Percentiles rank a stretch among this genome's conserved stretches.
Evolutionary conservation across 768 basidiomycete genomes (phyloP).

Genomic region (Amylocystis lapponica): DNA sequence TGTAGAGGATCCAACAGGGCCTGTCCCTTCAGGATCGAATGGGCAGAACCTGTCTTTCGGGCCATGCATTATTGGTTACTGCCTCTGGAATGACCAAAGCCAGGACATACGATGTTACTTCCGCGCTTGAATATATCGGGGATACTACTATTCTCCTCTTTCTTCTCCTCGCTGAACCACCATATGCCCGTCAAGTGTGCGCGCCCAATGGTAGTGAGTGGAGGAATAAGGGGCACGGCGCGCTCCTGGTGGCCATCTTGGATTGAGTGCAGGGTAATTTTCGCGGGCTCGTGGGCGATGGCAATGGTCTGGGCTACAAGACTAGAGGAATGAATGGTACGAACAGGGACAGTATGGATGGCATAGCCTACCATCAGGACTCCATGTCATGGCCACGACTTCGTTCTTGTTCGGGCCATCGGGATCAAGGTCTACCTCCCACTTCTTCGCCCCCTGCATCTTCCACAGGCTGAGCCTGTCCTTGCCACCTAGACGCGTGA

Average conservation of each 20-base stretch:
- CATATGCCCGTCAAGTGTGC: conserved; percentile 48
- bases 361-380: conserved; percentile 63
- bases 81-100: not conserved
- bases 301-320: conserved; percentile 55
- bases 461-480: conserved; percentile 79
- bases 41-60: conserved; percentile 79
- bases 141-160: conserved; percentile 36
- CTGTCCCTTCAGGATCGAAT: conserved; percentile 59
- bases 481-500: conserved; percentile 60
- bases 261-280: conserved; percentile 67
- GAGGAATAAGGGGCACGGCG: conserved; percentile 32
- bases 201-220: conserved; percentile 12
- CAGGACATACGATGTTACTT: conserved; percentile 49
- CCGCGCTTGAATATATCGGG: conserved; percentile 75
- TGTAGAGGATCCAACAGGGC: conserved; percentile 68
- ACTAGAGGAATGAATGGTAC: conserved; percentile 2
- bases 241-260: conserved; percentile 65
- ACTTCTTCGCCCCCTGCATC: conserved; percentile 70
- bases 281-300: conserved; percentile 62
- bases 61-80: not conserved
- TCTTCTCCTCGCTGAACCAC: conserved; percentile 62
- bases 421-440: conserved; percentile 65
- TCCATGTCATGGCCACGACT: conserved; percentile 67
- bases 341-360: conserved; percentile 6
- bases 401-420: conserved; percentile 38